A percentile compares a stretch with the other conserved stretches of the same genome.
These are phyloP conservation scores for Penicillium sp. DNA, from an alignment of 2,329 filamentous ascomycete species.

Conservation along the genomic window DNA sequence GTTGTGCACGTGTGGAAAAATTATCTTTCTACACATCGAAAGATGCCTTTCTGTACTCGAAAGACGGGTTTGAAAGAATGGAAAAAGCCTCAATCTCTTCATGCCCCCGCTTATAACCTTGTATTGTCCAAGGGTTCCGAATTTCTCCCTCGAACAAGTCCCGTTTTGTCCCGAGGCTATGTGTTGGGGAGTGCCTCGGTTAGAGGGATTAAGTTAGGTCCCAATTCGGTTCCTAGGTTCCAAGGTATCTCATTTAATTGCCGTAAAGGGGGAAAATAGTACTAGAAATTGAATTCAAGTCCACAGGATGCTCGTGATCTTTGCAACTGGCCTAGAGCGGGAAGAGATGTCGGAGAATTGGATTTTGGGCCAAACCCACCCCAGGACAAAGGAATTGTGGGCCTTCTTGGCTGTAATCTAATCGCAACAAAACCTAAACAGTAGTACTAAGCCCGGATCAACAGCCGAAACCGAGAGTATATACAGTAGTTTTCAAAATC, in stretches of 20 bases:
- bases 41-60: not conserved
- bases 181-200: constrained; percentile 11
- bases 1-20: constrained; percentile 18
- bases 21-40: not conserved
- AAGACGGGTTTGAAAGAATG: not conserved
- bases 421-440: not conserved
- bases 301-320: constrained; percentile 20
- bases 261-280: not conserved
- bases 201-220: not conserved
- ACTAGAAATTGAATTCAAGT: constrained; percentile 5
- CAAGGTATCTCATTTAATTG: not conserved
- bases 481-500: not conserved
- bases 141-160: constrained; percentile 3
- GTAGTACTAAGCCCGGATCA: not conserved
- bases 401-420: not conserved
- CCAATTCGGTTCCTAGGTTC: not conserved
- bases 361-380: constrained; percentile 7
- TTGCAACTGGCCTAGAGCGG: constrained; percentile 17
- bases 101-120: not conserved
- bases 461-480: not conserved
- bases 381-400: not conserved
- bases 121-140: constrained; percentile 1
- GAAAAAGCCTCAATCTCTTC: not conserved
- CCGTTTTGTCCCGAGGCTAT: constrained; percentile 25
- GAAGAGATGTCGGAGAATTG: constrained; percentile 18